Evolutionary conservation across 768 basidiomycete species (phyloP).

Genomic region (Peribolospora kevripleyi): DNA sequence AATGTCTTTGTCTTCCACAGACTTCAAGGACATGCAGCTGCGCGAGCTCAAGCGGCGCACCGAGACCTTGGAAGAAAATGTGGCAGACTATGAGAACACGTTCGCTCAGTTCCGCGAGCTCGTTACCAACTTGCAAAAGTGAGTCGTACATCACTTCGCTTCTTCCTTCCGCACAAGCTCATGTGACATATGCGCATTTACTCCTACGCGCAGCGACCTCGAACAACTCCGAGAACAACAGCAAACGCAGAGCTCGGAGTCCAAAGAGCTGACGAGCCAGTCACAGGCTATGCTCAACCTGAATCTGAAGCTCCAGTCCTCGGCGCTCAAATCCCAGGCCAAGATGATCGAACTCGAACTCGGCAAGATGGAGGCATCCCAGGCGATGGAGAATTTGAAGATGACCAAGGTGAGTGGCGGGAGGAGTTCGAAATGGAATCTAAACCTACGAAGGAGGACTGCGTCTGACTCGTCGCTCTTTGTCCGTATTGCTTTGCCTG

Average conservation of each 20-base stretch:
- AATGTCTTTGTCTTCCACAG: conserved; percentile 1
- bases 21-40: conserved; percentile 37
- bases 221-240: conserved; percentile 61
- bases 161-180: conserved; percentile 5
- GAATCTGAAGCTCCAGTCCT: conserved; percentile 78
- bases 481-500: too few relatives aligned
- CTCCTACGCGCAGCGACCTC: conserved; percentile 39
- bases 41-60: conserved; percentile 42
- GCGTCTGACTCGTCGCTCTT: not conserved
- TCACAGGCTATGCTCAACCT: conserved; percentile 82
- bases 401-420: conserved; percentile 47
- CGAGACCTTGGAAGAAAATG: conserved; percentile 45
- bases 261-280: conserved; percentile 58
- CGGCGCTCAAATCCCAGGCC: conserved; percentile 72
- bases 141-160: conserved; percentile 2
- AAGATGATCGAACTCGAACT: conserved; percentile 74
- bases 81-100: conserved; percentile 65
- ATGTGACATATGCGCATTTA: not conserved
- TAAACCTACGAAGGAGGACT: too few relatives aligned
- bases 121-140: conserved; percentile 63
- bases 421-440: not conserved
- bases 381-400: conserved; percentile 48
- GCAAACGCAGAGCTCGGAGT: conserved; percentile 58
- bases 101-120: conserved; percentile 82
- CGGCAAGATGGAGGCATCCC: conserved; percentile 46